phyloP scores from a whole-genome alignment of 441 rosid genomes.

The Erysimum cheiri region DNA sequence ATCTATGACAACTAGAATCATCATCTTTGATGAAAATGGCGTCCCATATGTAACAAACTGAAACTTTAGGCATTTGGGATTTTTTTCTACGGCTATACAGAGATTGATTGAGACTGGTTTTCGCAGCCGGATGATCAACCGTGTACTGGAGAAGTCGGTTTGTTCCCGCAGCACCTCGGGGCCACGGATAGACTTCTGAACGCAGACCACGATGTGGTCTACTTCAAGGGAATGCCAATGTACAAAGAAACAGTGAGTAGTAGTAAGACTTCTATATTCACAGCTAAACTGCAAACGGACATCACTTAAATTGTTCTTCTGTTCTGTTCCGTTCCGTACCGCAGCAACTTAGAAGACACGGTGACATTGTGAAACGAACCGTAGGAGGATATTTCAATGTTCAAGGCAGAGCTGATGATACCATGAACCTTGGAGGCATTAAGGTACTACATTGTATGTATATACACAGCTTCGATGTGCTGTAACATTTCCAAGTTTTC shows the following conservation, averaged over 20 bases:
- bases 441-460: slow-evolving; percentile 55
- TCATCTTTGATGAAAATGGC: slow-evolving; percentile 77
- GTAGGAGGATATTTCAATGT: slow-evolving; percentile 72
- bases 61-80: background rate
- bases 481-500: background rate
- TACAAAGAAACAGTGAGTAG: slow-evolving; percentile 66
- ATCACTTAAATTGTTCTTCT: background rate
- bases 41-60: slow-evolving; percentile 58
- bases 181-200: slow-evolving; percentile 82
- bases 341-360: slow-evolving; percentile 88
- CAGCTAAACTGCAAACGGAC: background rate
- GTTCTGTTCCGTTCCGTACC: background rate
- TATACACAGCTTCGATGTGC: background rate
- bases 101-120: slow-evolving; percentile 17
- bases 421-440: slow-evolving; percentile 98
- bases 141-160: slow-evolving; percentile 83
- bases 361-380: slow-evolving; percentile 76
- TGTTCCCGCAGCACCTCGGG: slow-evolving; percentile 73
- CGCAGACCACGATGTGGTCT: slow-evolving; percentile 74
- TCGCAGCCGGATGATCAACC: slow-evolving; percentile 75
- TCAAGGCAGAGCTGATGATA: slow-evolving; percentile 94
- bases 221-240: slow-evolving; percentile 85
- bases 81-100: background rate
- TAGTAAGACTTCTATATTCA: background rate
- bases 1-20: slow-evolving; percentile 74